A percentile compares a stretch with the other conserved stretches of the same genome.
Conservation (phyloP, 202 grass and related monocot genomes). For the Carex sylvatica region DNA sequence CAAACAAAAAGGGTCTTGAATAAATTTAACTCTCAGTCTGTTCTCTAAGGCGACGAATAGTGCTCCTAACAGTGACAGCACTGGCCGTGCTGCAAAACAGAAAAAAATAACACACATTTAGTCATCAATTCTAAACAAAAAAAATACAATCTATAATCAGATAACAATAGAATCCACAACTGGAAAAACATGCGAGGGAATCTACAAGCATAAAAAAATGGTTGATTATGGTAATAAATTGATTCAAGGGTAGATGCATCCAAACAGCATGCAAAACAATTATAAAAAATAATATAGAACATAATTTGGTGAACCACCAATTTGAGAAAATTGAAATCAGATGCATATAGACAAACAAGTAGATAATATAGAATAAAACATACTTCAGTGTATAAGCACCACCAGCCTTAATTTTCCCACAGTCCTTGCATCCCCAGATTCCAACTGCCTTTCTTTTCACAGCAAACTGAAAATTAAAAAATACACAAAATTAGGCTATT, state of each 20-base stretch:
- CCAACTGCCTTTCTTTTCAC: conserved; percentile 92
- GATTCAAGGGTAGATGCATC: neutral
- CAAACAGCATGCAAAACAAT: neutral
- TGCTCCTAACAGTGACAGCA: conserved; percentile 85
- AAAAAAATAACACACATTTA: neutral
- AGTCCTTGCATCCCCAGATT: conserved; percentile 96
- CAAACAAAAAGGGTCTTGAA: neutral
- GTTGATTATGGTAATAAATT: neutral
- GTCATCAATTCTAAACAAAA: neutral
- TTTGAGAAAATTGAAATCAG: neutral
- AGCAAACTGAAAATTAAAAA: conserved; percentile 47
- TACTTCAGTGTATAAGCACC: conserved; percentile 96
- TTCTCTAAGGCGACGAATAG: conserved; percentile 82
- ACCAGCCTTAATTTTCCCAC: conserved; percentile 89
- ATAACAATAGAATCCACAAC: neutral
- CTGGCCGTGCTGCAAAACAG: conserved; percentile 68
- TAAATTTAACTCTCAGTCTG: conserved; percentile 65
- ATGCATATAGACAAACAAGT: neutral
- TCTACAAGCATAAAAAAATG: neutral
- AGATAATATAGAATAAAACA: neutral
- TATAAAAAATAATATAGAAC: neutral
- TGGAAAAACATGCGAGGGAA: neutral
- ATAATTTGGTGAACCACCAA: neutral
- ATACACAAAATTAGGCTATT: neutral
- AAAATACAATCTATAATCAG: neutral